Conservation (phyloP, 192 early-diverging fungal genomes). For the Phycomyces nitens region DNA sequence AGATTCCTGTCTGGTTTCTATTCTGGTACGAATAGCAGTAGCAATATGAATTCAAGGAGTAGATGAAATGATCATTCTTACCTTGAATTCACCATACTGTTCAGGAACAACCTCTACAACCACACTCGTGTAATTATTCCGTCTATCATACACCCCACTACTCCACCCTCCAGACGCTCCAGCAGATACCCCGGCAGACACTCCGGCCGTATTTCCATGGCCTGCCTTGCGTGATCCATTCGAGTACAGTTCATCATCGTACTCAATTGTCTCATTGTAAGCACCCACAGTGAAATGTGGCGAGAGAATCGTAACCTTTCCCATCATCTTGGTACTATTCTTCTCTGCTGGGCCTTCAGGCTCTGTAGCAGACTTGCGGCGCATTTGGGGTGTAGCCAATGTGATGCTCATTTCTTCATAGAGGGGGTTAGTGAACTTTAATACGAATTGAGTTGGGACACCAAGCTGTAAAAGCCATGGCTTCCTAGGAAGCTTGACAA, state of each 20-base stretch:
- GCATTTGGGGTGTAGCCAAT: conserved; percentile 45
- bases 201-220: conserved; percentile 10
- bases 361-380: conserved; percentile 6
- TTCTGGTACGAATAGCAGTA: background rate
- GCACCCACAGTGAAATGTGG: conserved; percentile 66
- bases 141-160: conserved; percentile 59
- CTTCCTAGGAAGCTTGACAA: conserved; percentile 43
- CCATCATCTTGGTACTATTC: conserved; percentile 1
- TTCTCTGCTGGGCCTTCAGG: background rate
- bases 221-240: conserved; percentile 28
- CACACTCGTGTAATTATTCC: conserved; percentile 59
- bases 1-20: background rate
- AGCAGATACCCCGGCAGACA: background rate
- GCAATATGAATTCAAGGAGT: no score
- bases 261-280: conserved; percentile 79
- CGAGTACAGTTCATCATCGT: conserved; percentile 61
- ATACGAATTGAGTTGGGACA: conserved; percentile 44
- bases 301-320: conserved; percentile 46
- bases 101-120: conserved; percentile 56
- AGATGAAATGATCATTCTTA: conserved; percentile 22
- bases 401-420: conserved; percentile 67
- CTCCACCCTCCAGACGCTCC: conserved; percentile 13
- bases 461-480: conserved; percentile 26
- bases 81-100: conserved; percentile 49
- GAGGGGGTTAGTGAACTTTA: conserved; percentile 80